Evolutionary conservation across 495 filamentous ascomycete genomes (phyloP), one percentile per base, ranked within the genome.

Genomic region (Lasiosphaeria miniovina): DNA sequence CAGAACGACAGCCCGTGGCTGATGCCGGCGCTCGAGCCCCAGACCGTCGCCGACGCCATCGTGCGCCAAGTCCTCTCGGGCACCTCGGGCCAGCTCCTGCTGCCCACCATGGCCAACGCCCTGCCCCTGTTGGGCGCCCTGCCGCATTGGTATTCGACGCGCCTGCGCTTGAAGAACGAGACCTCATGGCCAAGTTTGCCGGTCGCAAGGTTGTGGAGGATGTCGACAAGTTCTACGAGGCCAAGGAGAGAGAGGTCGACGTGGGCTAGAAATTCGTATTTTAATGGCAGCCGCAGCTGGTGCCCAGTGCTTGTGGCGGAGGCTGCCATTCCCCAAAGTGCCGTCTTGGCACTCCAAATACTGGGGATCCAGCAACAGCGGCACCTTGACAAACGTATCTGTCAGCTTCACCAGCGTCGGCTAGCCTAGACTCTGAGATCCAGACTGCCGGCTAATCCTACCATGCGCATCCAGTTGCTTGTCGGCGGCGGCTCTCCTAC

Each of bases 11-110:
- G 57, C 6, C 64, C 66, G 9, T 88, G 84, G 61, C 40, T 88
- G 31, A 67, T 81, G 59, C 84, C 84, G 8, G 65, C 81, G 48
- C 69, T 88, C 58, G 69, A 84, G 46, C 81, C 83, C 6, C 85
- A 84, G 68, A 89, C 82, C 4, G 83, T 90, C 31, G 86, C 86
- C 0, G 86, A 86, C 73, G 79, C 68, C n/a, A 72, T 90, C 34
- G 83, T 85, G 4, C 67, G 76, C 55, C 76, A 85, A 71, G 81
- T 90, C 24, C 66, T 86, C 41, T 77, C 46, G 14, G 86, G 83
- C 1, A 60, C 75, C 64, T 85, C 84, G 65, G 80, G 77, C 3
- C 80, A 87, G 74, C 68, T 89, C 14, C 61, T 84, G 35, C 43
- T 84, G 52, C 84, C 87, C 1, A 68, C 58, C 2, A 74, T 75